Percentiles rank a stretch among this genome's conserved stretches.
Evolutionary conservation across 2,329 filamentous ascomycete genomes (phyloP).

Genomic region (Neonectria sp.): DNA sequence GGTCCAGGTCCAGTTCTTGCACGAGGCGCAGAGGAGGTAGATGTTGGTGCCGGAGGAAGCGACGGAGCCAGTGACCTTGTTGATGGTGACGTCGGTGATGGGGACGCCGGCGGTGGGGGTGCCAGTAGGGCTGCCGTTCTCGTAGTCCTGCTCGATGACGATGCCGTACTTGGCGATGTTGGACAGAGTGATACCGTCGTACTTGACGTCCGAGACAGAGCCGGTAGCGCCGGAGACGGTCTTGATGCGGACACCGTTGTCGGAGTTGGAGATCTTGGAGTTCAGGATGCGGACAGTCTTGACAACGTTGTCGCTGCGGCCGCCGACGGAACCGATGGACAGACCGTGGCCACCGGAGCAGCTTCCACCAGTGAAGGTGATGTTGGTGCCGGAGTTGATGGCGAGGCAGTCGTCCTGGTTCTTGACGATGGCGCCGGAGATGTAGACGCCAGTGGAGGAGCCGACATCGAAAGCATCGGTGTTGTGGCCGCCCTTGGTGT

Average conservation of each 20-base stretch:
- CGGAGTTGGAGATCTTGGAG: slow-evolving; percentile 65
- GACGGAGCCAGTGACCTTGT: slow-evolving; percentile 61
- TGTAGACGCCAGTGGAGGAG: slow-evolving; percentile 63
- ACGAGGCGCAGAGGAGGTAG: slow-evolving; percentile 68
- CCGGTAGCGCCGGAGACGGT: slow-evolving; percentile 63
- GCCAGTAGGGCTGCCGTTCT: slow-evolving; percentile 63
- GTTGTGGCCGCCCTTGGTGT: slow-evolving; percentile 61
- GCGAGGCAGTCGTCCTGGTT: slow-evolving; percentile 76
- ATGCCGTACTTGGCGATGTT: slow-evolving; percentile 59
- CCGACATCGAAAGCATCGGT: slow-evolving; percentile 74
- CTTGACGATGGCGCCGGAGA: slow-evolving; percentile 67
- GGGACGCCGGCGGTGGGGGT: slow-evolving; percentile 65
- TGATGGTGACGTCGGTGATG: slow-evolving; percentile 65
- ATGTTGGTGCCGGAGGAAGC: slow-evolving; percentile 56
- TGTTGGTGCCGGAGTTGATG: slow-evolving; percentile 67
- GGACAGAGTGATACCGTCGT: slow-evolving; percentile 59
- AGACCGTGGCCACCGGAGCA: slow-evolving; percentile 63
- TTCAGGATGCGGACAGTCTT: slow-evolving; percentile 64
- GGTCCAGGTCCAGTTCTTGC: slow-evolving; percentile 67
- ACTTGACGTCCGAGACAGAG: slow-evolving; percentile 59
- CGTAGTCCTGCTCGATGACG: slow-evolving; percentile 62
- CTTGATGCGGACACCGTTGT: slow-evolving; percentile 69
- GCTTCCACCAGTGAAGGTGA: slow-evolving; percentile 60
- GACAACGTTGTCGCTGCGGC: slow-evolving; percentile 67
- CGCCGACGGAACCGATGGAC: slow-evolving; percentile 61